Conservation (phyloP, 164 flowering plant genomes). For the Buxus sempervirens region DNA sequence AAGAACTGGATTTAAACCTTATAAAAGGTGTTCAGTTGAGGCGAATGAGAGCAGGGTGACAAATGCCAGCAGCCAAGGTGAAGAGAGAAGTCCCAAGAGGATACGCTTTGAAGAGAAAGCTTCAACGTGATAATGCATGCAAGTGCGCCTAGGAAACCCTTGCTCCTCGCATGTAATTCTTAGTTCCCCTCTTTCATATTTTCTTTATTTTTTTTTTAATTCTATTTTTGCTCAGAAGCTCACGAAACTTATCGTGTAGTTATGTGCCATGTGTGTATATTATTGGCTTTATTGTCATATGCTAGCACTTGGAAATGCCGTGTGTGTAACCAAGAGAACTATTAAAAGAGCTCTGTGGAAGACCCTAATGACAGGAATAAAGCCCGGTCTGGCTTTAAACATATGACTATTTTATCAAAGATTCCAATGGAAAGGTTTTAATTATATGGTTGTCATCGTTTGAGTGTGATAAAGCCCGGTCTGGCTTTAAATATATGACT, state of each 20-base stretch:
- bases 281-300: slow-evolving; percentile 14
- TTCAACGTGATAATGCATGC: slow-evolving; percentile 40
- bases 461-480: too few relatives aligned
- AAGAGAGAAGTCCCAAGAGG: slow-evolving; percentile 67
- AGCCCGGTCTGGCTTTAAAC: too few relatives aligned
- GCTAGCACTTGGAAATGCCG: background rate
- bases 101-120: slow-evolving; percentile 69
- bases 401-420: too few relatives aligned
- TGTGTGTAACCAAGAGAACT: background rate
- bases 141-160: slow-evolving; percentile 23
- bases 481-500: too few relatives aligned
- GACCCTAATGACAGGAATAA: too few relatives aligned
- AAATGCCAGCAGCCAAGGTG: slow-evolving; percentile 36
- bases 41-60: slow-evolving; percentile 51
- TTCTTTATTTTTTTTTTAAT: slow-evolving; percentile 12
- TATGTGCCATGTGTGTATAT: slow-evolving; percentile 25
- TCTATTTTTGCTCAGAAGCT: slow-evolving; percentile 18
- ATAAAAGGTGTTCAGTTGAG: slow-evolving; percentile 87
- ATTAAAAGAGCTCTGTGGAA: too few relatives aligned
- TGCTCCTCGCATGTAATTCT: slow-evolving; percentile 23
- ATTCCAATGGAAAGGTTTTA: too few relatives aligned
- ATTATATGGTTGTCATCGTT: too few relatives aligned
- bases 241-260: slow-evolving; percentile 40
- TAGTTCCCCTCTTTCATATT: slow-evolving; percentile 10
- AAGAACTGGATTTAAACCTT: slow-evolving; percentile 87